phyloP scores from a whole-genome alignment of 1,284 basidiomycete species.

The Paramarasmius palmivorus region DNA sequence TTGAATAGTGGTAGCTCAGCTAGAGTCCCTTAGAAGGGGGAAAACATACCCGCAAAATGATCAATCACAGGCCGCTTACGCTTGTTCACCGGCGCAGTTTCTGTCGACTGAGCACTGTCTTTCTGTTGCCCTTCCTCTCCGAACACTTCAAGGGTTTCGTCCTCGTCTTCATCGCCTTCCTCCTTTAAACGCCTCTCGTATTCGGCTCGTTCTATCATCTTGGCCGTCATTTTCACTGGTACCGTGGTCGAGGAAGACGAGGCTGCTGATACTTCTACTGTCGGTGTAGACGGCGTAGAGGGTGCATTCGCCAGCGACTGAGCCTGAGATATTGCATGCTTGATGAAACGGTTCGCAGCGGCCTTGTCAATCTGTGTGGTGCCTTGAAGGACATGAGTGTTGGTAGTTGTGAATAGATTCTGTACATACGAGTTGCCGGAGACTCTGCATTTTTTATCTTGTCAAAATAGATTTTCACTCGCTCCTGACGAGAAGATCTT shows the following conservation, averaged over 20 bases:
- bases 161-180: slow-evolving; percentile 38
- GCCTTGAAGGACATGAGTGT: slow-evolving; percentile 19
- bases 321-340: slow-evolving; percentile 74
- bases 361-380: slow-evolving; percentile 69
- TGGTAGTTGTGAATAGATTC: neutral
- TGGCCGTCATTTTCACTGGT: slow-evolving; percentile 61
- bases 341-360: slow-evolving; percentile 80
- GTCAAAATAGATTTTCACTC: slow-evolving; percentile 75
- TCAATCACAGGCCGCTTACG: slow-evolving; percentile 56
- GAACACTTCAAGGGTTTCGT: slow-evolving; percentile 33
- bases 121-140: slow-evolving; percentile 29
- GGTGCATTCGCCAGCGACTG: slow-evolving; percentile 16
- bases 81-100: slow-evolving; percentile 34
- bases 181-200: slow-evolving; percentile 58
- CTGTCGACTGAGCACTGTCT: slow-evolving; percentile 22
- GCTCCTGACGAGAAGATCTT: slow-evolving; percentile 47
- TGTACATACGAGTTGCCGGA: slow-evolving; percentile 53
- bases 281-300: slow-evolving; percentile 5
- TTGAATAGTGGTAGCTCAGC: neutral
- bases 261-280: slow-evolving; percentile 14
- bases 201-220: slow-evolving; percentile 66
- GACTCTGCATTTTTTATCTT: slow-evolving; percentile 78
- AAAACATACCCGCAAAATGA: slow-evolving; percentile 60
- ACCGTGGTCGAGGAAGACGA: slow-evolving; percentile 31
- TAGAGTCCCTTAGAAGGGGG: neutral